Conservation (phyloP, 345 rosid species). For the Trapa bicornis region DNA sequence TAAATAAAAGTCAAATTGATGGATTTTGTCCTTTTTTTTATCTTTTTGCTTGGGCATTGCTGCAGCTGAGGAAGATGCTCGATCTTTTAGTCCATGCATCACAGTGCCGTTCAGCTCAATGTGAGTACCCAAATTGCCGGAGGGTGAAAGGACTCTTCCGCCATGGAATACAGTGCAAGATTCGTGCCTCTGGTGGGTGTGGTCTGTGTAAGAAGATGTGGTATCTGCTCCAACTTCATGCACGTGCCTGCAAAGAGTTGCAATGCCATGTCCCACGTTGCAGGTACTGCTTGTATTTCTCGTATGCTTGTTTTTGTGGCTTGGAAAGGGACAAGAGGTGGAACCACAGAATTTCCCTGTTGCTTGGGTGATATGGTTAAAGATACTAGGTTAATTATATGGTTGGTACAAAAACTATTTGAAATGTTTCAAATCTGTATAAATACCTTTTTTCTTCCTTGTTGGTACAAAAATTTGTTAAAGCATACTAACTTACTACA, state of each 20-base stretch:
- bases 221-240: constrained; percentile 96
- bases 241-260: constrained; percentile 97
- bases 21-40: background rate
- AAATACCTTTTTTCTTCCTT: too few species aligned
- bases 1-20: background rate
- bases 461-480: too few species aligned
- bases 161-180: constrained; percentile 82
- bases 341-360: background rate
- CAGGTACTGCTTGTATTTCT: constrained; percentile 36
- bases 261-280: constrained; percentile 92
- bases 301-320: background rate
- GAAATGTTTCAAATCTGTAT: too few species aligned
- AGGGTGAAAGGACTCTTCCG: constrained; percentile 96
- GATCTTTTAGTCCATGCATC: constrained; percentile 98
- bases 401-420: too few species aligned
- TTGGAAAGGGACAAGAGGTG: background rate
- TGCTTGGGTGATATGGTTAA: too few species aligned
- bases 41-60: background rate
- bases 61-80: constrained; percentile 97
- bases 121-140: constrained; percentile 93
- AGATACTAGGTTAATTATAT: too few species aligned
- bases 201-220: constrained; percentile 93
- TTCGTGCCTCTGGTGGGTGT: constrained; percentile 92
- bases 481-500: too few species aligned
- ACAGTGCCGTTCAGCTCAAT: constrained; percentile 63